Percentiles rank a stretch among this genome's conserved stretches.
Conservation (phyloP, 768 basidiomycete genomes). For the Leccinum pellstonianum region DNA sequence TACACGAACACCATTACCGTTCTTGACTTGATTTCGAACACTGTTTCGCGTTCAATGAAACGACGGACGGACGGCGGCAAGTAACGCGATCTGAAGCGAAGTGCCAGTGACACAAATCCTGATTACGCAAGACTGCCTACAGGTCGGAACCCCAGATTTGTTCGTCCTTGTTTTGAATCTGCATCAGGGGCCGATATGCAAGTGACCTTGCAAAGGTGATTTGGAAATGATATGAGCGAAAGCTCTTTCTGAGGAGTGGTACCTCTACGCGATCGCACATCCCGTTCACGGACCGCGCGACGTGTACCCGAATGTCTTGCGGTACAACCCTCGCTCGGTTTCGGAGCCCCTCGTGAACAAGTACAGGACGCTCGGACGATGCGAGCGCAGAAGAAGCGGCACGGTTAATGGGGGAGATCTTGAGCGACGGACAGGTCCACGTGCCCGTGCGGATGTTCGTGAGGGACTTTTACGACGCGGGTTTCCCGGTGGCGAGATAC, state of each 20-base stretch:
- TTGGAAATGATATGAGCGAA: too few species aligned
- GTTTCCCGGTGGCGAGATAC: constrained; percentile 68
- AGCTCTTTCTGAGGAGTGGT: constrained; percentile 68
- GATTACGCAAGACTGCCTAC: too few species aligned
- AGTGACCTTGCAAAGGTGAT: too few species aligned
- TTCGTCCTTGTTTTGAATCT: too few species aligned
- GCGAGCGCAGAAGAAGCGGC: constrained; percentile 44
- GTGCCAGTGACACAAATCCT: too few species aligned
- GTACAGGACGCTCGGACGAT: constrained; percentile 42
- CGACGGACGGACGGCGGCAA: too few species aligned
- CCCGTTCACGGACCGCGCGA: constrained; percentile 50
- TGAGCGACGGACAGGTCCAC: constrained; percentile 64
- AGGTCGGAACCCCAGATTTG: too few species aligned
- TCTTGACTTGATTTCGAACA: too few species aligned
- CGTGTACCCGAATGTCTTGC: constrained; percentile 52
- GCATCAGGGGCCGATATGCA: too few species aligned
- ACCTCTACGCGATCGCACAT: constrained; percentile 70
- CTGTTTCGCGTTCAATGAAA: too few species aligned
- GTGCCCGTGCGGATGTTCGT: constrained; percentile 62
- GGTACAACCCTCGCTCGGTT: constrained; percentile 57
- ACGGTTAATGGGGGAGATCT: constrained; percentile 55
- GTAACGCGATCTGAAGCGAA: too few species aligned
- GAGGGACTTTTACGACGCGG: constrained; percentile 52
- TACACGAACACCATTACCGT: too few species aligned
- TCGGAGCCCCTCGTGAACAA: constrained; percentile 44